These are phyloP conservation scores for Colletotrichum destructivum DNA, from an alignment of 2,329 filamentous ascomycete genomes.

Conservation along the genomic window DNA sequence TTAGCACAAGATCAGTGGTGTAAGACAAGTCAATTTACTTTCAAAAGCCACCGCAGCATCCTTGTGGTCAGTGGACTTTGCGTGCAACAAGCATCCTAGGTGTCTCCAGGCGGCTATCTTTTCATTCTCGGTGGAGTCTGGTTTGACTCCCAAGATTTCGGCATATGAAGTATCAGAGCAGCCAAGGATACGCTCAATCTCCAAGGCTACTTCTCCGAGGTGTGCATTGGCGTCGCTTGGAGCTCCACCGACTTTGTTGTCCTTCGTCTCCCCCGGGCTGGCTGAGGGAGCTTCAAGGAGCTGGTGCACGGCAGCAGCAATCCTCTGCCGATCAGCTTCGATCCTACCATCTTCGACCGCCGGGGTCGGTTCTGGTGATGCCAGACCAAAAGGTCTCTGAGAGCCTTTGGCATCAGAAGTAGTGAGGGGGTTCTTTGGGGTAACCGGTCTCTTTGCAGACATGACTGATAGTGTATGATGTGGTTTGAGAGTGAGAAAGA, in stretches of 20 bases:
- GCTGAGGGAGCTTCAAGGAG: not conserved
- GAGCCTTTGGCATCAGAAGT: not conserved
- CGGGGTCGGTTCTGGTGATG: not conserved
- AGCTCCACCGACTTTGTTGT: not conserved
- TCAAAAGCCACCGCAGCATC: conserved; percentile 6
- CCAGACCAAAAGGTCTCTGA: not conserved
- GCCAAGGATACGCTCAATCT: conserved; percentile 4
- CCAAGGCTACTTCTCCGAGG: not conserved
- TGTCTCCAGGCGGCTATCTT: conserved; percentile 1
- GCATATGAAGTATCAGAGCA: conserved; percentile 10
- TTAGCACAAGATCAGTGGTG: not conserved
- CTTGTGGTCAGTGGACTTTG: not conserved
- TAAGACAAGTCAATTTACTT: not conserved
- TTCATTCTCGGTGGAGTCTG: not conserved
- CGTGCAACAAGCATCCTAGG: conserved; percentile 12
- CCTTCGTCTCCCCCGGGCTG: not conserved
- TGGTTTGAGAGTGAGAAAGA: not conserved
- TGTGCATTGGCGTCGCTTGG: not conserved
- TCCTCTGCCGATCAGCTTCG: not conserved
- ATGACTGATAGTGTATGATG: conserved; percentile 6
- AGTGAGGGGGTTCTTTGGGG: not conserved
- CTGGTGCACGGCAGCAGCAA: not conserved
- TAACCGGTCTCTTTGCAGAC: conserved; percentile 1
- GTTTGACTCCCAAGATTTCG: conserved; percentile 10
- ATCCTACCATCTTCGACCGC: conserved; percentile 4